Base-by-base conservation (phyloP, 2,329 filamentous ascomycete species). In the Phoma sp. region DNA sequence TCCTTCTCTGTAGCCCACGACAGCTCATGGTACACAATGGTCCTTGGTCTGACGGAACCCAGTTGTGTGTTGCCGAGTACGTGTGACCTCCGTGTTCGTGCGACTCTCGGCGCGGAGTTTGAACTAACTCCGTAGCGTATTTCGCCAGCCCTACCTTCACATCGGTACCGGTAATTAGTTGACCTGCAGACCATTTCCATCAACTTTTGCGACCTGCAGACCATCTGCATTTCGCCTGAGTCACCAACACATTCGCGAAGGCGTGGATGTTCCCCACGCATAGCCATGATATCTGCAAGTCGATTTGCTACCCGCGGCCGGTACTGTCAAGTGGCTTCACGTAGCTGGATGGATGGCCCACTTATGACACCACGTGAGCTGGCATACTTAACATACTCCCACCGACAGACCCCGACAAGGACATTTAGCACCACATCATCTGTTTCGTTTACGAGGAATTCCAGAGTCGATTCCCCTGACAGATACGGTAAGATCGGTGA, bases 131-230 rank as follows among this genome's bases (percentile, higher is more conserved):
- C 51, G 40, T 24, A 7, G 17, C 17, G 40, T 24, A 24, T 24
- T 24, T 6, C 22, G 22, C 22, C 22, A 24, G 22, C 22, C 22
- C 6, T 24, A 24, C 22, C 22, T 17, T 17, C 17, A 17, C 17
- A 17, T 17, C 17, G 17, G 17, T 17, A 17, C 17, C 17, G 17
- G 17, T 17, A 17, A 17, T 17, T 50, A 13, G 12, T 17, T 49
- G 45, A 43, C 45, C 52, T 55, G 41, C 52, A 55, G 45, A 50
- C 41, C 52, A 41, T 24, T 19, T 40, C 29, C 12, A 31, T 31
- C 29, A 31, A 15, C 29, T 31, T 31, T 36, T 15, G 19, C 29
- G 27, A 29, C 51, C 45, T 55, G 39, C 51, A 55, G 51, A 45
- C 39, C 51, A 40, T 33, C 19, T 29, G 15, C 39, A 33, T 54